Conservation (phyloP, 805 yeast species). For the Wickerhamiella sergipiensis region DNA sequence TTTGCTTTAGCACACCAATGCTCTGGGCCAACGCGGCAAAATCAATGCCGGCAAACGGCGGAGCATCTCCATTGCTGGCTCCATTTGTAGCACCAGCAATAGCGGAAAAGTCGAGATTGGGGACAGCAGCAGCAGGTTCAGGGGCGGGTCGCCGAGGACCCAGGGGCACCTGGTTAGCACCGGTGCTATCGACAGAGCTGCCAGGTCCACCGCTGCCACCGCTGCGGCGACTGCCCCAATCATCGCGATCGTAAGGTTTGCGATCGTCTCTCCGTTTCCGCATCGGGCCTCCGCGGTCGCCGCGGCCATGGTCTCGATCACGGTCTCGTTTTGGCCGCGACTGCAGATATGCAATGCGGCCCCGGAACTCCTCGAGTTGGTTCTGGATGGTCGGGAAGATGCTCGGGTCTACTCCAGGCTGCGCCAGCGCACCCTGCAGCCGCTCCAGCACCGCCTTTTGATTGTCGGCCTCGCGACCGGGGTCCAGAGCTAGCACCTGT, state of each 20-base stretch:
- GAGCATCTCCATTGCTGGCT: not conserved
- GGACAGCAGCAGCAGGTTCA: not conserved
- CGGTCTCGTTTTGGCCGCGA: not conserved
- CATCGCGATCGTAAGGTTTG: not conserved
- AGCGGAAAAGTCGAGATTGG: not conserved
- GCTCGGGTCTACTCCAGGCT: slow-evolving; percentile 19
- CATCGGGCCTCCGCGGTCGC: not conserved
- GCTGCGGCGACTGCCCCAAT: not conserved
- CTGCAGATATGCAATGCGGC: slow-evolving; percentile 2
- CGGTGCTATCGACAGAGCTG: slow-evolving; percentile 7
- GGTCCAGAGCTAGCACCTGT: slow-evolving; percentile 11
- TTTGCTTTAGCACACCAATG: slow-evolving; percentile 1
- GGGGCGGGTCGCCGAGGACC: slow-evolving; percentile 5
- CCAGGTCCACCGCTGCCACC: not conserved
- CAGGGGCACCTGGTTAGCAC: slow-evolving; percentile 12
- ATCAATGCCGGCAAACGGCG: slow-evolving; percentile 2
- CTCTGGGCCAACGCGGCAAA: slow-evolving; percentile 3
- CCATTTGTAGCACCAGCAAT: not conserved
- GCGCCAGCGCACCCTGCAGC: slow-evolving; percentile 19
- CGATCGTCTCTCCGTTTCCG: not conserved
- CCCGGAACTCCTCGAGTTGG: slow-evolving; percentile 18
- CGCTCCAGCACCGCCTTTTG: slow-evolving; percentile 22
- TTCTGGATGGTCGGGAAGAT: slow-evolving; percentile 20
- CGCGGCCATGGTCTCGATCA: not conserved
- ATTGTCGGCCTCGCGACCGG: slow-evolving; percentile 16